These are phyloP conservation scores for Dunaliella primolecta DNA, from an alignment of 139 green algal species.

Conservation along the genomic window DNA sequence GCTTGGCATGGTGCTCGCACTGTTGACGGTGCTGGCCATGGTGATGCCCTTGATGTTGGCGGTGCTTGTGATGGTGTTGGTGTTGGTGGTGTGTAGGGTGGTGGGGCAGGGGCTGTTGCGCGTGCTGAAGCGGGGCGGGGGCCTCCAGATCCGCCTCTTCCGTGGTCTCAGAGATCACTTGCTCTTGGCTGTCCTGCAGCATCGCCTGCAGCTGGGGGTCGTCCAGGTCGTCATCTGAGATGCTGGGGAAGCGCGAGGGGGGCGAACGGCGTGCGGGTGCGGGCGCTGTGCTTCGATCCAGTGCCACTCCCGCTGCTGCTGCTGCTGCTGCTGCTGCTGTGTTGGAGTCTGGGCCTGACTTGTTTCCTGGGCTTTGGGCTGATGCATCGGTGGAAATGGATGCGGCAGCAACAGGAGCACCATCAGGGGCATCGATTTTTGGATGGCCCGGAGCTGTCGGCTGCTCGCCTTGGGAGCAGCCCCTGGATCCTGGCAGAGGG, in stretches of 20 bases:
- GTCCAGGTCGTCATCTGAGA: not conserved
- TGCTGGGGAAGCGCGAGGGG: not conserved
- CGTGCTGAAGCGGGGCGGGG: not conserved
- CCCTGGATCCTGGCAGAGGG: too few relatives aligned
- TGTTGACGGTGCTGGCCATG: not conserved
- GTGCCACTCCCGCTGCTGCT: not conserved
- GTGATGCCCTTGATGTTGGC: not conserved
- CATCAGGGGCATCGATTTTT: too few relatives aligned
- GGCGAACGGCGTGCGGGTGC: not conserved
- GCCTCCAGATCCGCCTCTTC: not conserved
- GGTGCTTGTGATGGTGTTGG: not conserved
- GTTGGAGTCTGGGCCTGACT: not conserved
- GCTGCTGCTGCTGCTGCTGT: conserved; percentile 11
- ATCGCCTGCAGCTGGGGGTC: not conserved
- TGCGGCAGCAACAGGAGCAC: too few relatives aligned
- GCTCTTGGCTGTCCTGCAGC: not conserved
- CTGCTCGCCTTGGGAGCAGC: too few relatives aligned
- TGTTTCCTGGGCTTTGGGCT: not conserved
- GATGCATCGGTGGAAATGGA: too few relatives aligned
- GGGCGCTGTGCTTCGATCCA: too few relatives aligned
- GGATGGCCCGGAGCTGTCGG: too few relatives aligned
- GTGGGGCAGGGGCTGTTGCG: not conserved
- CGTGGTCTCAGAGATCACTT: not conserved
- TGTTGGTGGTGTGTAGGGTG: not conserved
- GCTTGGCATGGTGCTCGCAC: not conserved